Evolutionary conservation across 176 grass and related monocot species (phyloP), one percentile per base, ranked within the genome.

Genomic region (Urochloa ruziziensis): DNA sequence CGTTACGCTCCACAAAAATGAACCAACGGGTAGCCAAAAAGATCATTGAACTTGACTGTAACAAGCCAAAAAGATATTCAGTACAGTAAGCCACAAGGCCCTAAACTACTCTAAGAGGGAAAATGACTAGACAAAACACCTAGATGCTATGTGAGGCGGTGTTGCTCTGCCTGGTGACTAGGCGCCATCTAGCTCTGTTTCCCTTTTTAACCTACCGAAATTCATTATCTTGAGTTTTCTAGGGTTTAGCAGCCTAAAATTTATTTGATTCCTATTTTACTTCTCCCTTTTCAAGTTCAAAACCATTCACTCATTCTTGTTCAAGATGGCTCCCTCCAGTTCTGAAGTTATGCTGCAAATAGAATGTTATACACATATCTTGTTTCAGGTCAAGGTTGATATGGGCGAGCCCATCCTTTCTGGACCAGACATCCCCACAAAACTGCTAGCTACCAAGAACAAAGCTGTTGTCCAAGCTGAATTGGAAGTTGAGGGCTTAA

Each of bases 371-470:
- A 39, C 1, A 67, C 64, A 73, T 48, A 33, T 83, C 30, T 83
- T 75, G 62, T 74, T 92, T 70, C 73, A 95, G 96, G 96, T 95
- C 21, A 95, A 94, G 69, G 96, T 98, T 63, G 89, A 98, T 82
- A 95, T 98, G 96, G 96, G 96, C 2, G 72, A 98, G 68, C 96
- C 96, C 58, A 86, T 95, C 42, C 89, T 98, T 62, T 70, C 80
- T 39, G 89, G 88, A 78, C 83, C 76, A 80, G 77, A 89, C 82
- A 84, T 98, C 88, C 96, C 96, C 76, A 98, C 96, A 24, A 94
- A 87, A 90, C 58, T 98, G 82, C 51, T 40, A 74, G 78, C 83
- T 21, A 95, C 92, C 68, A 88, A 89, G 62, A 89, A 93, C 70
- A 70, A 85, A 73, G 85, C 91, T 82, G 91, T 94, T 65, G 85